Conservation (phyloP, 2,329 filamentous ascomycete genomes). For the Aspergillus chevalieri region DNA sequence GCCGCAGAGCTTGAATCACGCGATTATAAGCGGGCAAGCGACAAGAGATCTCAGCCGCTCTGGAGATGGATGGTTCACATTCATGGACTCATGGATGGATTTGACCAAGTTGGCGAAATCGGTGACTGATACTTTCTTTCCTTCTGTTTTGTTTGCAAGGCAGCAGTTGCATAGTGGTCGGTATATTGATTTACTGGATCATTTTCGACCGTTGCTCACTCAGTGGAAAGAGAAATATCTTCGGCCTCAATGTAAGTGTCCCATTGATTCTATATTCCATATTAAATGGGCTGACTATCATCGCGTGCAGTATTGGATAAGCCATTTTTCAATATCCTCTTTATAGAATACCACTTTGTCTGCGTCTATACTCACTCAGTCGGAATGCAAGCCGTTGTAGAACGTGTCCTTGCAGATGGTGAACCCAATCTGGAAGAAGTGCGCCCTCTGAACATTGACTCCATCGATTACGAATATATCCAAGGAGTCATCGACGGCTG, state of each 20-base stretch:
- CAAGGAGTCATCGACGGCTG: conserved; percentile 52
- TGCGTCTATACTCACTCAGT: conserved; percentile 41
- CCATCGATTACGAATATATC: conserved; percentile 50
- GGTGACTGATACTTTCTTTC: conserved; percentile 50
- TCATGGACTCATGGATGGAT: conserved; percentile 50
- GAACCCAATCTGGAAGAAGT: conserved; percentile 30
- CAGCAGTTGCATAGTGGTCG: conserved; percentile 40
- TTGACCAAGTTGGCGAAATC: conserved; percentile 45
- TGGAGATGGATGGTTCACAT: conserved; percentile 45
- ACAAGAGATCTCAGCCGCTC: conserved; percentile 32
- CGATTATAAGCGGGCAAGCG: conserved; percentile 25
- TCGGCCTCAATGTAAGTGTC: conserved; percentile 19
- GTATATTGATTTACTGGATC: conserved; percentile 45
- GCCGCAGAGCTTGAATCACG: conserved; percentile 37
- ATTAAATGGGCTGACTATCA: not conserved
- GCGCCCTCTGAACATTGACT: conserved; percentile 40
- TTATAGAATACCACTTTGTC: conserved; percentile 49
- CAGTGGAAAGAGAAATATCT: conserved; percentile 35
- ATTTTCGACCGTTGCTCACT: conserved; percentile 32
- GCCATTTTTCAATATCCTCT: conserved; percentile 44
- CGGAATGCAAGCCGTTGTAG: conserved; percentile 53
- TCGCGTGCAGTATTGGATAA: conserved; percentile 18
- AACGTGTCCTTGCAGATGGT: conserved; percentile 41
- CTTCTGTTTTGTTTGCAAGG: conserved; percentile 31
- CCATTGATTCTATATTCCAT: not conserved